Conservation (phyloP, 2,329 filamentous ascomycete genomes). For the Pyrenochaeta sp. region DNA sequence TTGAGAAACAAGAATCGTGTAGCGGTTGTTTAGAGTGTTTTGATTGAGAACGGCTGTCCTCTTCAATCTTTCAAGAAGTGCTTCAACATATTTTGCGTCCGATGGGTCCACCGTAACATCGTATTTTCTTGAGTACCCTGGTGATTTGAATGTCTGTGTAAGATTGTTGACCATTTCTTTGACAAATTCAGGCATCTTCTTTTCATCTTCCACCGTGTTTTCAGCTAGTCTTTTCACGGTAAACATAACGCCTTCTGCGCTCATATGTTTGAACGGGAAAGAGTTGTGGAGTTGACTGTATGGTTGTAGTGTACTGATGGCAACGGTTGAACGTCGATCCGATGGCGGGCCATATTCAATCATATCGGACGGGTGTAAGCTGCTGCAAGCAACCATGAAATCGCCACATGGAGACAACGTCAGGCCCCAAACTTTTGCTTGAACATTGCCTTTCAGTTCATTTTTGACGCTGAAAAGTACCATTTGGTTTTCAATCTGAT, state of each 20-base stretch:
- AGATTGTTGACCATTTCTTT: conserved; percentile 32
- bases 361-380: conserved; percentile 64
- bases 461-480: conserved; percentile 57
- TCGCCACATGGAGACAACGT: conserved; percentile 56
- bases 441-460: conserved; percentile 58
- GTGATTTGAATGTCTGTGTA: conserved; percentile 18
- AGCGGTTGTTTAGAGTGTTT: conserved; percentile 40
- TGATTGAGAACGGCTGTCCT: conserved; percentile 28
- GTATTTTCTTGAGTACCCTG: not conserved
- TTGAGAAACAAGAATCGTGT: conserved; percentile 36
- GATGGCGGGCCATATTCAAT: conserved; percentile 62
- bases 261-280: conserved; percentile 28
- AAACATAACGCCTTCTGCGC: conserved; percentile 44
- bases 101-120: not conserved
- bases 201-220: conserved; percentile 34
- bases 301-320: conserved; percentile 31
- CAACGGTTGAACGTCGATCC: conserved; percentile 53
- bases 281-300: conserved; percentile 21
- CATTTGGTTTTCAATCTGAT: conserved; percentile 47
- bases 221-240: conserved; percentile 44
- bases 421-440: conserved; percentile 63
- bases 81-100: conserved; percentile 4
- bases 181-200: conserved; percentile 30
- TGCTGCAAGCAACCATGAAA: conserved; percentile 58
- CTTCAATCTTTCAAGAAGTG: conserved; percentile 29